Evolutionary conservation across 306 rosid genomes (phyloP).

Genomic region (Vicia faba): DNA sequence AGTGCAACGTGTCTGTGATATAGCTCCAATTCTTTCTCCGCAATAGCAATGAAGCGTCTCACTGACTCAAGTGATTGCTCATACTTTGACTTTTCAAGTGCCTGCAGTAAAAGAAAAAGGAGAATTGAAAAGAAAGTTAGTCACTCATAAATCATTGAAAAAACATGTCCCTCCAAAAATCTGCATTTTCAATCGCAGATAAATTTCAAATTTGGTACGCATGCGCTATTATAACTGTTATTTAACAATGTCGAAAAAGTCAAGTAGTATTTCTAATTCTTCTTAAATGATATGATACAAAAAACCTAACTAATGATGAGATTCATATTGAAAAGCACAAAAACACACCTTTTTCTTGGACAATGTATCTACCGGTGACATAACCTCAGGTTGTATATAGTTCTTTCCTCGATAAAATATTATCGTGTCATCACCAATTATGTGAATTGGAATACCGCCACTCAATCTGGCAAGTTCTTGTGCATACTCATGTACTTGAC

Average conservation of each 20-base stretch:
- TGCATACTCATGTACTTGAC: conserved; percentile 80
- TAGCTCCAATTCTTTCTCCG: conserved; percentile 90
- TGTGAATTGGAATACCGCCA: conserved; percentile 84
- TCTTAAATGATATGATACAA: background rate
- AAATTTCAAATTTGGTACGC: too few species aligned
- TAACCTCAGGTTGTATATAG: conserved; percentile 77
- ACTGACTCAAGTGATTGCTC: conserved; percentile 91
- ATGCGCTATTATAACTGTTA: background rate
- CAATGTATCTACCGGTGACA: conserved; percentile 84
- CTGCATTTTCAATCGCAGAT: background rate
- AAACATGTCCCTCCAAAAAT: background rate
- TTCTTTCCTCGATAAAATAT: conserved; percentile 86
- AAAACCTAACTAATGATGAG: conserved; percentile 12
- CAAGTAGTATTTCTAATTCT: background rate
- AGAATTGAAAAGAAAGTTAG: conserved; percentile 20
- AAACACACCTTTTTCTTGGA: conserved; percentile 86
- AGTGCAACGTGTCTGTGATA: conserved; percentile 80
- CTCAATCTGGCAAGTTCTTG: conserved; percentile 87
- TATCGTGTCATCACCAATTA: conserved; percentile 77
- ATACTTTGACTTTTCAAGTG: conserved; percentile 88
- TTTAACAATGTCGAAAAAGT: background rate
- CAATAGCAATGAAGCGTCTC: conserved; percentile 71
- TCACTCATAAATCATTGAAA: background rate
- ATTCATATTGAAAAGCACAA: conserved; percentile 29
- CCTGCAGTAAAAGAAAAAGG: conserved; percentile 48